phyloP scores from a whole-genome alignment of 2,329 filamentous ascomycete species.

The Cytospora piceicola region DNA sequence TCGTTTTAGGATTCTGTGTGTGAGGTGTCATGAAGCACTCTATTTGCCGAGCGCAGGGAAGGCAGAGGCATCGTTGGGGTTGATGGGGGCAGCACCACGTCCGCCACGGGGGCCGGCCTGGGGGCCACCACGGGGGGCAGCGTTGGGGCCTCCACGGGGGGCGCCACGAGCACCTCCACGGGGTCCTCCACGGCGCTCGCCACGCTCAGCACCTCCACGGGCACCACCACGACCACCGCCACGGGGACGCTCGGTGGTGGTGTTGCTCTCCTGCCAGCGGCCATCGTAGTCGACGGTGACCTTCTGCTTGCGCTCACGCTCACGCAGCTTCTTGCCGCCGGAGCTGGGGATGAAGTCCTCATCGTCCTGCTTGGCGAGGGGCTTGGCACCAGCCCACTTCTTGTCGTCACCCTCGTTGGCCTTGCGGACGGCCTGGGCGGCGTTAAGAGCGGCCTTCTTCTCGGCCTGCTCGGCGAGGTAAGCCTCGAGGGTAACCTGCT shows the following conservation, averaged over 20 bases:
- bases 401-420: conserved; percentile 92
- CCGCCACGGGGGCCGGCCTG: conserved; percentile 49
- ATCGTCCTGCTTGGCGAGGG: conserved; percentile 65
- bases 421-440: conserved; percentile 74
- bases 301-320: conserved; percentile 93
- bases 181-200: conserved; percentile 48
- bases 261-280: conserved; percentile 68
- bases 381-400: conserved; percentile 89
- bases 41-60: conserved; percentile 62
- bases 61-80: conserved; percentile 60
- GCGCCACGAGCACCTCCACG: conserved; percentile 58
- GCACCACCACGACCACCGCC: conserved; percentile 59
- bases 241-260: conserved; percentile 56
- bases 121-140: conserved; percentile 51
- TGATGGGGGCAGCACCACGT: conserved; percentile 54
- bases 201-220: conserved; percentile 43
- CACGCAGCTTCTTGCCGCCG: conserved; percentile 78
- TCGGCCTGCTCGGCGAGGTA: conserved; percentile 75
- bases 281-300: conserved; percentile 86
- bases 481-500: conserved; percentile 85
- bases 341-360: conserved; percentile 78
- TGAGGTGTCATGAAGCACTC: conserved; percentile 36
- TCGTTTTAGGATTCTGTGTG: conserved; percentile 13
- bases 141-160: conserved; percentile 49
- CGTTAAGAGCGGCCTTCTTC: conserved; percentile 76